phyloP scores from a whole-genome alignment of 1,139 yeast genomes.

The Meyerozyma guilliermondii region DNA sequence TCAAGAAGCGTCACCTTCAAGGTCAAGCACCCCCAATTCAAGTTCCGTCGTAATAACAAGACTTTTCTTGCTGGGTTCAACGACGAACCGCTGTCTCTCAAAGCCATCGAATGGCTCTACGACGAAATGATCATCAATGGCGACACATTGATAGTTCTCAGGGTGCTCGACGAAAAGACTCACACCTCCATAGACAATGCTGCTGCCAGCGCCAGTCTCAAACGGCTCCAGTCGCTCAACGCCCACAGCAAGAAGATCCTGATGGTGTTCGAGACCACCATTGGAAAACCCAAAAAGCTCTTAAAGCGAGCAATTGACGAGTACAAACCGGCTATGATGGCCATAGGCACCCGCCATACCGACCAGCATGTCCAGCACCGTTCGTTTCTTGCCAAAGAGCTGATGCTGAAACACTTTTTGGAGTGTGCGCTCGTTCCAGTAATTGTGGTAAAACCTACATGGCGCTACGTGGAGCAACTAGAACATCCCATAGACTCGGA shows the following conservation, averaged over 20 bases:
- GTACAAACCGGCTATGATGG: constrained; percentile 60
- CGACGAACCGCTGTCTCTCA: constrained; percentile 50
- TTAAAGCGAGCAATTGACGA: constrained; percentile 53
- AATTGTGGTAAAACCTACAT: constrained; percentile 57
- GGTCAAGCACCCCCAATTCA: constrained; percentile 52
- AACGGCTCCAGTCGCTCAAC: constrained; percentile 44
- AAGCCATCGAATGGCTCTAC: constrained; percentile 63
- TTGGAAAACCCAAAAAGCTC: constrained; percentile 56
- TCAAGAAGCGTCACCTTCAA: constrained; percentile 44
- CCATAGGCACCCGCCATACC: constrained; percentile 55
- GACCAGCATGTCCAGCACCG: constrained; percentile 38
- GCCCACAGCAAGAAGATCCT: constrained; percentile 44
- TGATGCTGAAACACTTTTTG: constrained; percentile 57
- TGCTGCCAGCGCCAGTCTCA: constrained; percentile 29
- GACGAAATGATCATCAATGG: constrained; percentile 61
- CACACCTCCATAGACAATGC: constrained; percentile 23
- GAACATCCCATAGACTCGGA: constrained; percentile 9
- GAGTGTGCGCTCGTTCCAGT: constrained; percentile 69
- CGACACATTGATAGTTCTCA: constrained; percentile 57
- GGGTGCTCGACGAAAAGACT: constrained; percentile 49
- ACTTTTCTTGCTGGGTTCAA: constrained; percentile 62
- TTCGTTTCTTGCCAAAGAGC: constrained; percentile 40
- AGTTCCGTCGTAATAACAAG: constrained; percentile 51
- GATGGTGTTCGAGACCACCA: constrained; percentile 53
- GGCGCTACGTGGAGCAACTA: constrained; percentile 29